A percentile compares a stretch with the other conserved stretches of the same genome.
Evolutionary conservation across 108 stramenopile species (phyloP).

Genomic region (Skeletonema costatum): DNA sequence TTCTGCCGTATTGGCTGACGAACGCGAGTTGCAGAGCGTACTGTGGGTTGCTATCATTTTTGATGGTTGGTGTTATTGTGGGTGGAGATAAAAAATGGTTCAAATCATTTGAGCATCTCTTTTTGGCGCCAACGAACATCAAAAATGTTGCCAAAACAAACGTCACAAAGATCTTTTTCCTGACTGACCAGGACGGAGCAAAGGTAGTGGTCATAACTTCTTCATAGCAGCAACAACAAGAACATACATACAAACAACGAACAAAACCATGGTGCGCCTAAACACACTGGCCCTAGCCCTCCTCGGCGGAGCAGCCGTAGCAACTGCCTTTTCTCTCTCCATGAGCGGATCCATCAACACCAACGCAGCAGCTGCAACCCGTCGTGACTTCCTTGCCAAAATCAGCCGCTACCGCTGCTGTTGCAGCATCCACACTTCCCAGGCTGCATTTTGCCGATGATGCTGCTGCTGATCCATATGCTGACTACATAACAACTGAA

Average conservation of each 20-base stretch:
- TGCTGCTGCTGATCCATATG: slow-evolving; percentile 58
- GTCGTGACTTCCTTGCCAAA: not conserved
- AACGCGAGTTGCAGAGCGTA: not conserved
- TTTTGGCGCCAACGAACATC: no score
- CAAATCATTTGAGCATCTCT: no score
- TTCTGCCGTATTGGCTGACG: not conserved
- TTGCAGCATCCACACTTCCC: slow-evolving; percentile 2
- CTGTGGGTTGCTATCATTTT: not conserved
- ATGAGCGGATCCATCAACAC: not conserved
- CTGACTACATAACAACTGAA: slow-evolving; percentile 77
- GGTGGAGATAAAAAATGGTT: no score
- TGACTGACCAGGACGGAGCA: no score
- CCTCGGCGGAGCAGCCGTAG: not conserved
- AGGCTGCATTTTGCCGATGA: slow-evolving; percentile 39
- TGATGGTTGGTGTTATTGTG: no score
- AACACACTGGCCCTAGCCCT: not conserved
- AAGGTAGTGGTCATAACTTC: no score
- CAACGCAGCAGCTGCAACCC: not conserved
- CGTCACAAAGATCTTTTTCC: no score
- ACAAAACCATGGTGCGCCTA: not conserved
- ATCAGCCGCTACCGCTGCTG: not conserved
- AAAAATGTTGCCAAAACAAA: no score
- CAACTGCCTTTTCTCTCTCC: not conserved
- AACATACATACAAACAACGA: not conserved
- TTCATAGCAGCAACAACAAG: no score